Evolutionary conservation across 176 grass and related monocot species (phyloP).

Genomic region (Ensete glaucum): DNA sequence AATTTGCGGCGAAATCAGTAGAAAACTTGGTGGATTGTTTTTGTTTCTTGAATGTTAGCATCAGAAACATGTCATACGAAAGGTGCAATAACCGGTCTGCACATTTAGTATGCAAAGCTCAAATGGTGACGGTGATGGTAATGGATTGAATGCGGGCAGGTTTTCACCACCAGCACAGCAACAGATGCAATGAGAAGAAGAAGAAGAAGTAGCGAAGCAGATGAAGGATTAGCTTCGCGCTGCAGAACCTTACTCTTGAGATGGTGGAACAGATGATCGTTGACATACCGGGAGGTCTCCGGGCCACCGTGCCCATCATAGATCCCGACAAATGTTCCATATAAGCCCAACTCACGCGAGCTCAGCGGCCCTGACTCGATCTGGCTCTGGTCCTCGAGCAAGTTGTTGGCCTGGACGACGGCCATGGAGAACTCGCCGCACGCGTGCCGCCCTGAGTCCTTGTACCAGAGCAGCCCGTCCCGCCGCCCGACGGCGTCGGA

Average conservation of each 20-base stretch:
- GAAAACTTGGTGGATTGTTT: neutral
- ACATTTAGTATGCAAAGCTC: too few relatives aligned
- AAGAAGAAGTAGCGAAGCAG: neutral
- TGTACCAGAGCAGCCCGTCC: slow-evolving; percentile 81
- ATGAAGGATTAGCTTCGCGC: neutral
- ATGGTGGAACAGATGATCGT: slow-evolving; percentile 59
- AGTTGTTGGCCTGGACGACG: slow-evolving; percentile 79
- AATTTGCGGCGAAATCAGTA: neutral
- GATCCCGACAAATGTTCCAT: slow-evolving; percentile 60
- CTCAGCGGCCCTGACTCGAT: slow-evolving; percentile 67
- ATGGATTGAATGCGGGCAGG: too few relatives aligned
- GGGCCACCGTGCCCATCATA: slow-evolving; percentile 86
- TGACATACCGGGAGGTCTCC: slow-evolving; percentile 67
- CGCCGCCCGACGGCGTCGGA: slow-evolving; percentile 48
- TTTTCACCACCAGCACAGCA: too few relatives aligned
- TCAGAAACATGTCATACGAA: neutral
- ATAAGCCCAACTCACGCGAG: slow-evolving; percentile 31
- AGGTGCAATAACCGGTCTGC: too few relatives aligned
- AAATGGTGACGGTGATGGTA: too few relatives aligned
- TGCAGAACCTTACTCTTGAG: slow-evolving; percentile 42
- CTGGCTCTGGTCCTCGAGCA: slow-evolving; percentile 80
- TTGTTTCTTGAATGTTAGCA: neutral
- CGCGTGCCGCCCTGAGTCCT: slow-evolving; percentile 56
- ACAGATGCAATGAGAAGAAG: neutral
- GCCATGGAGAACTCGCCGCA: slow-evolving; percentile 83